Percentiles rank a stretch among this genome's conserved stretches.
phyloP scores from a whole-genome alignment of 306 rosid species.

The Phaseolus lunatus region DNA sequence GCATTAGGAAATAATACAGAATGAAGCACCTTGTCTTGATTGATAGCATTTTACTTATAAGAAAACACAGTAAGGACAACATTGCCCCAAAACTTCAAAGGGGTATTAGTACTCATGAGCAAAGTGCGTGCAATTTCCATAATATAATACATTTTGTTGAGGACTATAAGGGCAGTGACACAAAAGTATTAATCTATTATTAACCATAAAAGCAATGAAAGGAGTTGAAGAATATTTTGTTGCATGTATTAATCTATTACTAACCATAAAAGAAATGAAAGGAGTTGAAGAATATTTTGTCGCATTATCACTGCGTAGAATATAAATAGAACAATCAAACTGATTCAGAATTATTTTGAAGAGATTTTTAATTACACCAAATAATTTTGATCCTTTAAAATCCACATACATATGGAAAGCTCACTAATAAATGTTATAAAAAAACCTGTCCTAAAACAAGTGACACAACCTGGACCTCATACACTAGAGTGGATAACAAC shows the following conservation, averaged over 20 bases:
- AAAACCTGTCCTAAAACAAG: neutral
- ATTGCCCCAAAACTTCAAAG: neutral
- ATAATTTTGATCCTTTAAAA: neutral
- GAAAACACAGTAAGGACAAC: neutral
- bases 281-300: too few species aligned
- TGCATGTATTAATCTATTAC: too few species aligned
- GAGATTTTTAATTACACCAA: neutral
- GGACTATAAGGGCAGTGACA: neutral
- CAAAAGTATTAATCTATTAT: neutral
- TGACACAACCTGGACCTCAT: too few species aligned
- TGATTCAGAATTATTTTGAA: neutral
- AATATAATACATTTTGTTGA: neutral
- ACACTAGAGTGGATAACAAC: neutral
- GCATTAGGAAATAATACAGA: neutral
- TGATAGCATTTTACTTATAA: neutral
- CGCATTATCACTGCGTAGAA: too few species aligned
- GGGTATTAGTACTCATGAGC: neutral
- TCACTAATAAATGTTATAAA: neutral
- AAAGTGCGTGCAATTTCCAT: neutral
- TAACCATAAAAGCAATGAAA: neutral
- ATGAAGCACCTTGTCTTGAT: neutral
- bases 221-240: neutral
- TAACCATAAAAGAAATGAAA: too few species aligned
- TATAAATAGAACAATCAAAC: neutral
- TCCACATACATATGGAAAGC: neutral